Conservation (phyloP, 257 asterid species). For the Buddleja alternifolia region DNA sequence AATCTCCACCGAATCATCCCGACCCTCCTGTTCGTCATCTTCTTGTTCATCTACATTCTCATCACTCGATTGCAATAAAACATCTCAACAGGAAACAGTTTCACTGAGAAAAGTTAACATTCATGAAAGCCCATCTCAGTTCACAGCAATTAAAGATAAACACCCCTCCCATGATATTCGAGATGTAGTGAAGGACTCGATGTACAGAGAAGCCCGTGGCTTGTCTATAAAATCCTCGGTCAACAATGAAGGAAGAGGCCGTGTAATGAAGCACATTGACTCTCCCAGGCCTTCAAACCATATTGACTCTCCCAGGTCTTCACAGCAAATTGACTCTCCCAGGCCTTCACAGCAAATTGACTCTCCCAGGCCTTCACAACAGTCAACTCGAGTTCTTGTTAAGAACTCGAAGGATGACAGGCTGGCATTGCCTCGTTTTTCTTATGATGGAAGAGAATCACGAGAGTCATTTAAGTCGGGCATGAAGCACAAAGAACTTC, state of each 20-base stretch:
- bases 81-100: conserved; percentile 46
- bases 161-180: conserved; percentile 54
- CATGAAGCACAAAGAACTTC: conserved; percentile 65
- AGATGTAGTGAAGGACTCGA: conserved; percentile 78
- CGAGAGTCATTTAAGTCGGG: conserved; percentile 49
- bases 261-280: conserved; percentile 76
- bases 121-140: conserved; percentile 42
- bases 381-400: conserved; percentile 32
- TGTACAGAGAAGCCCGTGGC: conserved; percentile 74
- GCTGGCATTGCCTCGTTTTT: conserved; percentile 63
- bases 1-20: conserved; percentile 68
- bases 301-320: no score
- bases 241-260: conserved; percentile 54
- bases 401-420: conserved; percentile 48
- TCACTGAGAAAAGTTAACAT: conserved; percentile 30
- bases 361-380: conserved; percentile 84
- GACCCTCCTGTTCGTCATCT: conserved; percentile 61
- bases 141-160: conserved; percentile 35
- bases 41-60: conserved; percentile 74
- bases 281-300: no score
- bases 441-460: conserved; percentile 85
- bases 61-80: conserved; percentile 50
- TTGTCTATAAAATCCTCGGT: conserved; percentile 55
- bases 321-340: no score
- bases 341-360: conserved; percentile 80